A percentile compares a stretch with the other conserved stretches of the same genome.
Conservation (phyloP, 1,139 yeast species). For the Pichia cactophila region DNA sequence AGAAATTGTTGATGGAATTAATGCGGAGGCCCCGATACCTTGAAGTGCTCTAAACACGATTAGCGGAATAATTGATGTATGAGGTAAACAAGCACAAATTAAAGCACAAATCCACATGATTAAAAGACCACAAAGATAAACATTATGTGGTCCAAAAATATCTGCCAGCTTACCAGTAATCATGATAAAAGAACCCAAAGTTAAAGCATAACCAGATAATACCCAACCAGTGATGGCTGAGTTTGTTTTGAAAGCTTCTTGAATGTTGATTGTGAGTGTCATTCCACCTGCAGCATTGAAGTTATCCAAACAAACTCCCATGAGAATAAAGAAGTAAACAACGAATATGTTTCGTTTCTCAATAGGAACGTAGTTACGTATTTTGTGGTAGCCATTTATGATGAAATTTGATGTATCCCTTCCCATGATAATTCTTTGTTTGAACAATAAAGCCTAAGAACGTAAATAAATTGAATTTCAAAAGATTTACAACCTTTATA, state of each 20-base stretch:
- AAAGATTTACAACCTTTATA: too few species aligned
- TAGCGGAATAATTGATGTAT: conserved; percentile 26
- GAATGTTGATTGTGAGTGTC: conserved; percentile 21
- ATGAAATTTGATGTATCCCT: background rate
- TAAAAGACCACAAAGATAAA: conserved; percentile 20
- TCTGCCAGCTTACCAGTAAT: conserved; percentile 32
- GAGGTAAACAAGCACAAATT: conserved; percentile 25
- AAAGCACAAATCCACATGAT: conserved; percentile 24
- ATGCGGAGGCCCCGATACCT: conserved; percentile 32
- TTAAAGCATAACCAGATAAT: conserved; percentile 32
- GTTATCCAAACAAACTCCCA: conserved; percentile 21
- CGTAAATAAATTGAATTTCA: too few species aligned
- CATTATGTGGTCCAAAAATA: conserved; percentile 29
- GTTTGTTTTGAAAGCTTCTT: conserved; percentile 20
- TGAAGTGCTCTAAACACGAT: conserved; percentile 33
- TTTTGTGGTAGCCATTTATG: background rate
- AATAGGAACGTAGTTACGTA: conserved; percentile 12
- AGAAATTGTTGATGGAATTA: conserved; percentile 30
- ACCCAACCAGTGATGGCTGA: conserved; percentile 29
- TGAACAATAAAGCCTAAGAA: too few species aligned
- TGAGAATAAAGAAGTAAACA: conserved; percentile 12
- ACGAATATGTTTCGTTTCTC: conserved; percentile 13
- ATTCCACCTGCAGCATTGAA: conserved; percentile 28
- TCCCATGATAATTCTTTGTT: background rate
- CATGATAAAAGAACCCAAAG: conserved; percentile 32